phyloP scores from a whole-genome alignment of 73 alveolate species.

The Tetrahymena malaccensis region DNA sequence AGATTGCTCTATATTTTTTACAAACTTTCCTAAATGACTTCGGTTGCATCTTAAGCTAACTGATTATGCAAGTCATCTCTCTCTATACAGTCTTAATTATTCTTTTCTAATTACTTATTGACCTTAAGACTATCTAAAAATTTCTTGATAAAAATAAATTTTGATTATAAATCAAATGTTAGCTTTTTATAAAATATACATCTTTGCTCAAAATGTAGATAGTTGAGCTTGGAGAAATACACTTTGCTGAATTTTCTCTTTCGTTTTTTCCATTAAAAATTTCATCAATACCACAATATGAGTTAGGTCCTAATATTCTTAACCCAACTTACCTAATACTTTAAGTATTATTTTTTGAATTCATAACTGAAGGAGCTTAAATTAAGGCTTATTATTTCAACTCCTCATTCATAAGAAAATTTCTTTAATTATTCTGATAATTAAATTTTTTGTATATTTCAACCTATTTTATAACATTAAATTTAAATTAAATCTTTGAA shows the following conservation, averaged over 20 bases:
- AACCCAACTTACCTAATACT: not conserved
- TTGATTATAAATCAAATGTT: not conserved
- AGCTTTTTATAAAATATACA: not conserved
- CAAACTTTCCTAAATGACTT: not conserved
- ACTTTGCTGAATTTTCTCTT: not conserved
- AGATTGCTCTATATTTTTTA: not conserved
- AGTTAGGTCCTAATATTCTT: not conserved
- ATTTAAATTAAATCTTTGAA: not conserved
- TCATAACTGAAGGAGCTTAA: not conserved
- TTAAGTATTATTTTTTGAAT: not conserved
- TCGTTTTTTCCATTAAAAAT: not conserved
- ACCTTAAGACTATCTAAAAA: not conserved
- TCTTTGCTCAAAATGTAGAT: not conserved
- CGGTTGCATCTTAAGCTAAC: not conserved
- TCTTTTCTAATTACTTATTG: not conserved
- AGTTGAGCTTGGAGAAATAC: not conserved
- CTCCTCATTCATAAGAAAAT: not conserved
- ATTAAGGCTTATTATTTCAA: not conserved
- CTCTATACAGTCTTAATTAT: not conserved
- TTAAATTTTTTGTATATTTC: not conserved
- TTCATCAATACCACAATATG: not conserved
- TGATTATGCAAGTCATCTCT: not conserved
- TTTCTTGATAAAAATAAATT: not conserved
- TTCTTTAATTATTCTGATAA: not conserved
- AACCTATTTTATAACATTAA: not conserved